Evolutionary conservation across 371 early-diverging fungal species (phyloP), one percentile per base, ranked within the genome.

Genomic region (Smittium culicis): DNA sequence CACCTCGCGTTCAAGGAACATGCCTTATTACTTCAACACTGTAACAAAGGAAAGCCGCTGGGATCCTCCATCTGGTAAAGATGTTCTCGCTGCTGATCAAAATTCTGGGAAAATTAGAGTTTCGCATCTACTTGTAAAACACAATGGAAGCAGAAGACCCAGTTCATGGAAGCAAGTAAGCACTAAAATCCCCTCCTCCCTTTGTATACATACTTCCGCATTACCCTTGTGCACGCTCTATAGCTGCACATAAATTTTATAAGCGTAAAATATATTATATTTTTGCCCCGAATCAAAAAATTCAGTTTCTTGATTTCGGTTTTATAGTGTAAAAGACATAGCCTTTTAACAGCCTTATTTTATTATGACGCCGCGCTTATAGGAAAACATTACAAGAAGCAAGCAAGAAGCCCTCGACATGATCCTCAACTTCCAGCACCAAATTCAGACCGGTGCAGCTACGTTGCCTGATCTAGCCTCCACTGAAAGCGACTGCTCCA

Each of bases 111-210:
- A 74, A 67, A 83, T 96, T 54, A 80, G 92, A 5, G 94, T 92
- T 24, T 87, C 87, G 58, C 98, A 97, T 71, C 78, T 97, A 61
- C 79, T 97, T 17, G 93, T 93, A 65, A 97, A 97, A 77, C 95
- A 95, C 73, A 73, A 70, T 30, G 87, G 85, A 16, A 90, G 90
- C 14, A 80, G 98, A 62, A 80, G 92, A 45, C 97, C 98, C 28
- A 84, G 85, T 68, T 92, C 94, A 14, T 96, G 96, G 95, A 83
- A 82, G 73, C 71, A 90, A 86, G 82, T 14, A 60, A 60, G 29
- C 32, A n/a, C n/a, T n/a, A n/a, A n/a, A n/a, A n/a, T n/a, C n/a
- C n/a, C n/a, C n/a, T n/a, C n/a, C n/a, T n/a, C n/a, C n/a, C n/a
- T n/a, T n/a, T n/a, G n/a, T n/a, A n/a, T n/a, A n/a, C n/a, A n/a